Conservation (phyloP, 306 rosid genomes). For the Chamaecrista fasciculata region DNA sequence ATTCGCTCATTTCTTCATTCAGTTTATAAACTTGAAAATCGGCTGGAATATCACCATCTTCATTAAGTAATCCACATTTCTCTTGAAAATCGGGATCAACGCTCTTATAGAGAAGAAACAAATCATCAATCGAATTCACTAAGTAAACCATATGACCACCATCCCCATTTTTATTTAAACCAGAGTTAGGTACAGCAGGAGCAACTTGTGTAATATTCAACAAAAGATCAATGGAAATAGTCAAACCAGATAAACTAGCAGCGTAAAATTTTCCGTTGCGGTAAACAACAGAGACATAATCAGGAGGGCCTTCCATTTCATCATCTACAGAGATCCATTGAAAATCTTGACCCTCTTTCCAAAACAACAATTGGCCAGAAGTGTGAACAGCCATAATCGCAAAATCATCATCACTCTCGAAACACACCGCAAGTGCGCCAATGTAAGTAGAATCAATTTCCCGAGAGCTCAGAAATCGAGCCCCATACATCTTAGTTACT, state of each 20-base stretch:
- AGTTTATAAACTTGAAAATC: slow-evolving; percentile 1
- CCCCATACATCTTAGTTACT: not conserved
- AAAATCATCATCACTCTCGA: not conserved
- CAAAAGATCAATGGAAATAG: not conserved
- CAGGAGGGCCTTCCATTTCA: no score
- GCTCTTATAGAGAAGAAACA: not conserved
- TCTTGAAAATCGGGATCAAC: no score
- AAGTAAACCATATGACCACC: no score
- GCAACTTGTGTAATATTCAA: not conserved
- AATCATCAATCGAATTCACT: not conserved
- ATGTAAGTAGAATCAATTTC: no score
- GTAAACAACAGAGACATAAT: not conserved
- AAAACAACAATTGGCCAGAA: not conserved
- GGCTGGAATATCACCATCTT: no score
- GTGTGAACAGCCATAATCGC: not conserved
- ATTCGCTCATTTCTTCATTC: not conserved
- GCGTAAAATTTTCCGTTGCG: slow-evolving; percentile 2
- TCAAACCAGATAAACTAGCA: no score
- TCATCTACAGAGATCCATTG: not conserved
- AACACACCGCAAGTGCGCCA: no score
- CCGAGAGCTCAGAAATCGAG: not conserved
- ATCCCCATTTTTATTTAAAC: no score
- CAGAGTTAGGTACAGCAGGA: not conserved
- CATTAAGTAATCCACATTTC: no score
- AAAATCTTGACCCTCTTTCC: not conserved